Evolutionary conservation across 768 basidiomycete genomes (phyloP).

Genomic region (Porpolomopsis calyptriformis): DNA sequence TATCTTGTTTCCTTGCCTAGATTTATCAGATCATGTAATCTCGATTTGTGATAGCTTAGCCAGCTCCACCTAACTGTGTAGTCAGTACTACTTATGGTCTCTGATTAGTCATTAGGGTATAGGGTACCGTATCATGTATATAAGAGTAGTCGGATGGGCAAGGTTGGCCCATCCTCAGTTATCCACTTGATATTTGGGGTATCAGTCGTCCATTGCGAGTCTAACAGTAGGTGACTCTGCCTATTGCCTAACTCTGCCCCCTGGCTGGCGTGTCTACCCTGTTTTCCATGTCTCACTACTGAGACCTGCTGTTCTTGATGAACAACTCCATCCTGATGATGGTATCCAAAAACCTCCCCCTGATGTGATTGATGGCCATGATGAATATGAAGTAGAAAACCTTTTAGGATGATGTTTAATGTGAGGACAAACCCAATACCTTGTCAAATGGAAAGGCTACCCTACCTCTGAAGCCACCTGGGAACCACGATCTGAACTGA

Average conservation of each 20-base stretch:
- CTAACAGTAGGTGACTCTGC: constrained; percentile 8
- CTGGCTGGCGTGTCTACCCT: constrained; percentile 5
- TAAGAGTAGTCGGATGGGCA: no score
- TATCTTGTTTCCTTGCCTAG: no score
- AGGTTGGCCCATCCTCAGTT: no score
- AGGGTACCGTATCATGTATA: no score
- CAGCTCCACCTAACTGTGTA: no score
- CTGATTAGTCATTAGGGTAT: no score
- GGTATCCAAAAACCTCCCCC: neutral
- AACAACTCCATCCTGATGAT: no score
- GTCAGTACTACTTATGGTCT: no score
- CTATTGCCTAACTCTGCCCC: constrained; percentile 16
- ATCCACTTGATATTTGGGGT: no score
- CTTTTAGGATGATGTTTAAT: neutral
- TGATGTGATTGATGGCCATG: neutral
- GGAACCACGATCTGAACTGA: neutral
- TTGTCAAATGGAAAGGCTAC: neutral
- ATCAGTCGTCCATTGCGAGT: no score
- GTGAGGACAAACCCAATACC: neutral
- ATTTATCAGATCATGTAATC: no score
- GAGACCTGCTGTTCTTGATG: neutral
- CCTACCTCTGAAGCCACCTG: neutral
- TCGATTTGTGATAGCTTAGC: no score
- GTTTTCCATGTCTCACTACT: neutral
- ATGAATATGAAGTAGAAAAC: neutral